A percentile compares a stretch with the other conserved stretches of the same genome.
phyloP scores from a whole-genome alignment of 1,284 basidiomycete genomes.

The Porogramme epimiltina region DNA sequence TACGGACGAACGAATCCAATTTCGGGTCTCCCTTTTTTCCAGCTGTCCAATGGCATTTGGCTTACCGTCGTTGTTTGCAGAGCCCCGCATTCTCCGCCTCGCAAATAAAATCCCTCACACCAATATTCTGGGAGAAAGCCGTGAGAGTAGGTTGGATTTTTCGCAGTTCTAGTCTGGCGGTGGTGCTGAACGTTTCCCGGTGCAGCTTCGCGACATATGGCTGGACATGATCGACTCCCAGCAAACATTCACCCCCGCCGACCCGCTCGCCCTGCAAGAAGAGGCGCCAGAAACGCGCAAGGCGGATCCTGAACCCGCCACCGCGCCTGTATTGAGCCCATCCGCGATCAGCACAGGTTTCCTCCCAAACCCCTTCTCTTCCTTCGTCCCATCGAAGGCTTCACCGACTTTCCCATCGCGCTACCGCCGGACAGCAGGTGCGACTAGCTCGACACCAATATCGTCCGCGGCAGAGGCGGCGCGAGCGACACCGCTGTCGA shows the following conservation, averaged over 20 bases:
- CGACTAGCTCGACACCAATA: background rate
- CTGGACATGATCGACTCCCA: conserved; percentile 28
- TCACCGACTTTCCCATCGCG: conserved; percentile 9
- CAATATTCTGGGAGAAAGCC: conserved; percentile 68
- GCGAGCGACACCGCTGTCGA: background rate
- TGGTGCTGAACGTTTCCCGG: background rate
- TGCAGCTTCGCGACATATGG: conserved; percentile 52
- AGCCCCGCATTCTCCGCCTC: conserved; percentile 59
- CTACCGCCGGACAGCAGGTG: background rate
- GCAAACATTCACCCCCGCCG: conserved; percentile 16
- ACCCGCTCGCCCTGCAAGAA: conserved; percentile 14
- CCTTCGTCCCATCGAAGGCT: conserved; percentile 28
- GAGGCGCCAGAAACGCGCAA: background rate
- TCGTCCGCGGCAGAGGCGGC: too few relatives aligned
- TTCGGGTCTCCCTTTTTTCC: too few relatives aligned
- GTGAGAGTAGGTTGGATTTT: conserved; percentile 42
- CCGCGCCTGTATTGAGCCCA: conserved; percentile 9
- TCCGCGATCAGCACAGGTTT: conserved; percentile 20
- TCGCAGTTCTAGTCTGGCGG: background rate
- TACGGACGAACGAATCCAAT: too few relatives aligned
- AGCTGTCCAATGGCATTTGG: too few relatives aligned
- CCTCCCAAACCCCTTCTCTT: conserved; percentile 30
- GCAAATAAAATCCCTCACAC: conserved; percentile 56
- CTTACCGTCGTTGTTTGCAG: conserved; percentile 27
- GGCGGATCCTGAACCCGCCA: conserved; percentile 13